phyloP scores from a whole-genome alignment of 495 filamentous ascomycete genomes.

The Aspergillus campestris region DNA sequence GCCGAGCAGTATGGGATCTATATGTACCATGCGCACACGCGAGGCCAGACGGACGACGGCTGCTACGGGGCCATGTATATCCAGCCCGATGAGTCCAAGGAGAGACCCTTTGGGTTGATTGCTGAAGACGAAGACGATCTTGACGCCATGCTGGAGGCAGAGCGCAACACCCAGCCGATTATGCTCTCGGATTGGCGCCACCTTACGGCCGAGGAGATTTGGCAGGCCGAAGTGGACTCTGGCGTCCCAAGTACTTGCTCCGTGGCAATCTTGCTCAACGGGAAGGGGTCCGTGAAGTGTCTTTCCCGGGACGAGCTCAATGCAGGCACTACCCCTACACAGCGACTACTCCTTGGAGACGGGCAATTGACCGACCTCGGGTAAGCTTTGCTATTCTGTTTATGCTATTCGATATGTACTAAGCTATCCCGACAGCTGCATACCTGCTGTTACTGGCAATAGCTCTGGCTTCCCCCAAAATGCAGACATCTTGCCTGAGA shows the following conservation, averaged over 20 bases:
- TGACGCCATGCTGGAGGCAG: conserved; percentile 37
- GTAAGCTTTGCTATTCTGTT: conserved; percentile 19
- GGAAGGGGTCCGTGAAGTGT: conserved; percentile 44
- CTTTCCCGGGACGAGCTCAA: conserved; percentile 28
- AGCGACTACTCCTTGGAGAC: conserved; percentile 16
- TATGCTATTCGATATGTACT: not conserved
- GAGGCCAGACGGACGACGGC: conserved; percentile 47
- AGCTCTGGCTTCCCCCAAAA: not conserved
- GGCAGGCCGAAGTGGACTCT: conserved; percentile 26
- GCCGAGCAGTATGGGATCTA: conserved; percentile 23
- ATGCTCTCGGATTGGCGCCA: conserved; percentile 49
- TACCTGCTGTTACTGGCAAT: not conserved
- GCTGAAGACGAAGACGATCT: conserved; percentile 28
- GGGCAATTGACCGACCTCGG: conserved; percentile 38
- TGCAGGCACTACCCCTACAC: conserved; percentile 18
- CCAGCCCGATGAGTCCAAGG: conserved; percentile 14
- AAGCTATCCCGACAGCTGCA: not conserved
- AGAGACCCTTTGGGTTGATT: conserved; percentile 41
- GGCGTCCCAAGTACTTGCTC: conserved; percentile 32
- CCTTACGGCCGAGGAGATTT: conserved; percentile 37
- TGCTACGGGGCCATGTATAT: conserved; percentile 47
- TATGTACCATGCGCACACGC: conserved; percentile 45
- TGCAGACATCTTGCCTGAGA: not conserved
- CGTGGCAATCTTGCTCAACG: conserved; percentile 48
- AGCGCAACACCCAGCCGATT: conserved; percentile 32